Conservation (phyloP, 352 stramenopile species). For the Phytopythium vexans region DNA sequence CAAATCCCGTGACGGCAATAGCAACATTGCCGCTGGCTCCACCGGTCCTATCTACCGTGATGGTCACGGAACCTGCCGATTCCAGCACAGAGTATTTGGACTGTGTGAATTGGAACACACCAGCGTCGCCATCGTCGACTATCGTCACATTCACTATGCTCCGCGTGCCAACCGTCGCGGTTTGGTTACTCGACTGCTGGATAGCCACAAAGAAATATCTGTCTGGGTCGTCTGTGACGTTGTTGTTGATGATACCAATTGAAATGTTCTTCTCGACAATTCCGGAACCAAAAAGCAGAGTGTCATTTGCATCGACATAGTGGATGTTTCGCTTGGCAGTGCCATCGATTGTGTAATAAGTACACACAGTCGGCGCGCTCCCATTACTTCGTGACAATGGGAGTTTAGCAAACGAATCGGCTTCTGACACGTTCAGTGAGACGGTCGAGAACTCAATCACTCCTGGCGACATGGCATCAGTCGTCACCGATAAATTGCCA, state of each 20-base stretch:
- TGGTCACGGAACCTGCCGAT: conserved; percentile 7
- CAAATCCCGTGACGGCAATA: conserved; percentile 15
- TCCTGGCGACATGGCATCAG: conserved; percentile 42
- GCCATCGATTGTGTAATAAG: conserved; percentile 26
- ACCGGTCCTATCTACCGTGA: conserved; percentile 21
- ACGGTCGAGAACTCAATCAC: conserved; percentile 28
- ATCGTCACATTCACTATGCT: conserved; percentile 27
- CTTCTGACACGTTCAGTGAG: conserved; percentile 23
- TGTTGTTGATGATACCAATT: conserved; percentile 48
- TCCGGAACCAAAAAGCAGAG: conserved; percentile 27
- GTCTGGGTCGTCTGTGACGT: conserved; percentile 39
- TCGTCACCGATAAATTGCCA: conserved; percentile 18
- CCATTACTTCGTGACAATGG: conserved; percentile 26
- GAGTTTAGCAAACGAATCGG: conserved; percentile 5
- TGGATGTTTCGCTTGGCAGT: conserved; percentile 29
- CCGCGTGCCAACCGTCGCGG: conserved; percentile 24
- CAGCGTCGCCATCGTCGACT: conserved; percentile 45
- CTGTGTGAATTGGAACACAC: conserved; percentile 31
- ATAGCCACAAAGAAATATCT: conserved; percentile 43
- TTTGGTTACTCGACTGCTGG: conserved; percentile 11
- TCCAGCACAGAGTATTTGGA: conserved; percentile 24
- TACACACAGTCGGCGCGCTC: conserved; percentile 30
- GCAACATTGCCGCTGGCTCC: conserved; percentile 24
- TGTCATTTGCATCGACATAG: conserved; percentile 16
- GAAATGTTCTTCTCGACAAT: conserved; percentile 15